Evolutionary conservation across 2,329 filamentous ascomycete species (phyloP), one percentile per base, ranked within the genome.

Genomic region (Penicillium sp.): DNA sequence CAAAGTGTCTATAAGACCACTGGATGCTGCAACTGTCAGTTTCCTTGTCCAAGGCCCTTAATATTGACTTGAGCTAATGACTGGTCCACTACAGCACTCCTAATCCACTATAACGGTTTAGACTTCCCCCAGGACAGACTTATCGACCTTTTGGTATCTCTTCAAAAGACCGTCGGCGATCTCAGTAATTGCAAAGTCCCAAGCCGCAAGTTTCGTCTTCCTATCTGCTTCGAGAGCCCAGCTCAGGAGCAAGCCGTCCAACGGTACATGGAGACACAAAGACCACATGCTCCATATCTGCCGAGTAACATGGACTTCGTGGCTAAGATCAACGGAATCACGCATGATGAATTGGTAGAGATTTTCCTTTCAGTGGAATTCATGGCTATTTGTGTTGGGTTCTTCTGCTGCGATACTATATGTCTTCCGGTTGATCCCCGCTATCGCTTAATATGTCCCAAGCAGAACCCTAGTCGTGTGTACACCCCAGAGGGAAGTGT

Each of bases 261-360:
- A 44, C 77, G 85, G 4, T 88, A 88, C 67, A 81, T 81, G 65
- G 81, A 81, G 25, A 86, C 83, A 0, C 83, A 86, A 58, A 78
- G 85, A 7, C 77, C 80, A 1, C 79, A 84, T 46, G 85, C 85
- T 0, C 79, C 82, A 0, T 88, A 85, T 64, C 74, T 87, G 0
- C 85, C 85, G 0, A 82, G 83, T 60, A 86, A 86, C 51, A 75
- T 86, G 39, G 75, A 80, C 1, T 88, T 87, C 53, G 68, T 76
- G 7, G 80, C 80, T 1, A 78, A 77, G 58, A 82, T 81, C 65
- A 83, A 83, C 59, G 81, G 78, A 4, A 77, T 84, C 54, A 69
- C 65, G 1, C 67, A 74, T 1, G 71, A 78, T 40, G 76, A 82
- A 55, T 70, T 83, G 4, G 75, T 79, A 40, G 71, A 79, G 3